These are phyloP conservation scores for Eimeria acervulina DNA, from an alignment of 169 alveolate genomes.

Conservation along the genomic window DNA sequence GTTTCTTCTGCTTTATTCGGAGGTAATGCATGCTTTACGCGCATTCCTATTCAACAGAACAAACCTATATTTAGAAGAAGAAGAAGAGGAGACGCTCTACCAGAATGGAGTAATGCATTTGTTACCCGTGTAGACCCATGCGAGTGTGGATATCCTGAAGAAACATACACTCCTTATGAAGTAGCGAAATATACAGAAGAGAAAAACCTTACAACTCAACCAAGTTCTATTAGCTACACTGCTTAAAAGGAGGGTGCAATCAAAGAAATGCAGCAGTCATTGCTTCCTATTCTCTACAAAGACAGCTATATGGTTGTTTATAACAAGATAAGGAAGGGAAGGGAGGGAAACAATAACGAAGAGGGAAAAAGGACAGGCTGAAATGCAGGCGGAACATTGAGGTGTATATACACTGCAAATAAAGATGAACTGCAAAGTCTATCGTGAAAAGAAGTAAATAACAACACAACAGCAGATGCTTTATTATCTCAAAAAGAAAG, in stretches of 20 bases:
- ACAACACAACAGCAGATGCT: neutral
- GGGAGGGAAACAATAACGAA: neutral
- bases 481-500: too few species aligned
- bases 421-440: neutral
- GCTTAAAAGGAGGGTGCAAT: too few species aligned
- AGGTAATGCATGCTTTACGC: slow-evolving; percentile 73
- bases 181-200: slow-evolving; percentile 82
- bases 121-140: slow-evolving; percentile 86
- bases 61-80: slow-evolving; percentile 88
- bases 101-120: slow-evolving; percentile 93
- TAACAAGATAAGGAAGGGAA: too few species aligned
- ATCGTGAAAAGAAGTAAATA: too few species aligned
- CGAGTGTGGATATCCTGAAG: slow-evolving; percentile 85
- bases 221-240: neutral
- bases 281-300: too few species aligned
- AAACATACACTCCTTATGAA: slow-evolving; percentile 85
- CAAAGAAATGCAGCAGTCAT: too few species aligned
- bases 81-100: slow-evolving; percentile 88
- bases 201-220: neutral
- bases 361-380: neutral
- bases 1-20: slow-evolving; percentile 87
- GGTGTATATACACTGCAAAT: too few species aligned
- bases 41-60: slow-evolving; percentile 82
- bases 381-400: too few species aligned
- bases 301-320: too few species aligned